phyloP scores from a whole-genome alignment of 805 yeast species.

The Lipomyces chichibuensis region DNA sequence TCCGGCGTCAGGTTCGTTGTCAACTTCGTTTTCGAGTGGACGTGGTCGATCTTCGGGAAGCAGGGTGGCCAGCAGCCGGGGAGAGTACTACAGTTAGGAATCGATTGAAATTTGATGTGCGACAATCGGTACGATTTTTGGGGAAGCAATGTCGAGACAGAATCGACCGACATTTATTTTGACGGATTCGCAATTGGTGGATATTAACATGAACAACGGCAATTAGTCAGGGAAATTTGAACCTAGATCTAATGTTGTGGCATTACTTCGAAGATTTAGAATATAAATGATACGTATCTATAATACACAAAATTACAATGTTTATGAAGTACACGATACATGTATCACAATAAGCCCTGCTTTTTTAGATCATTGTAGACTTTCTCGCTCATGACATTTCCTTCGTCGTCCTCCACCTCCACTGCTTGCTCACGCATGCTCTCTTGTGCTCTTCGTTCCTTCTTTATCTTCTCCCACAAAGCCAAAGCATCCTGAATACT shows the following conservation, averaged over 20 bases:
- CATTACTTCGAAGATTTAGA: background rate
- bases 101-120: background rate
- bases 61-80: slow-evolving; percentile 12
- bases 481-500: slow-evolving; percentile 65
- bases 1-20: background rate
- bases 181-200: background rate
- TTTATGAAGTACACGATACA: background rate
- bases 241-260: background rate
- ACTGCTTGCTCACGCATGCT: slow-evolving; percentile 57
- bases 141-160: background rate
- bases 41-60: slow-evolving; percentile 22
- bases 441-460: slow-evolving; percentile 46
- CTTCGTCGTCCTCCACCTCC: slow-evolving; percentile 90
- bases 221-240: background rate
- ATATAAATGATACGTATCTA: background rate
- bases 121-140: background rate
- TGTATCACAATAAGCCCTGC: slow-evolving; percentile 71
- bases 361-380: slow-evolving; percentile 83
- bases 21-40: slow-evolving; percentile 13
- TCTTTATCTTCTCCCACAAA: slow-evolving; percentile 55
- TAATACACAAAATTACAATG: background rate
- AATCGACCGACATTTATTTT: background rate
- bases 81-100: background rate
- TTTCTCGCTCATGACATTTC: slow-evolving; percentile 84
- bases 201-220: background rate